Base-by-base conservation (phyloP, 1,284 basidiomycete species). In the Psilocybe mexicana region DNA sequence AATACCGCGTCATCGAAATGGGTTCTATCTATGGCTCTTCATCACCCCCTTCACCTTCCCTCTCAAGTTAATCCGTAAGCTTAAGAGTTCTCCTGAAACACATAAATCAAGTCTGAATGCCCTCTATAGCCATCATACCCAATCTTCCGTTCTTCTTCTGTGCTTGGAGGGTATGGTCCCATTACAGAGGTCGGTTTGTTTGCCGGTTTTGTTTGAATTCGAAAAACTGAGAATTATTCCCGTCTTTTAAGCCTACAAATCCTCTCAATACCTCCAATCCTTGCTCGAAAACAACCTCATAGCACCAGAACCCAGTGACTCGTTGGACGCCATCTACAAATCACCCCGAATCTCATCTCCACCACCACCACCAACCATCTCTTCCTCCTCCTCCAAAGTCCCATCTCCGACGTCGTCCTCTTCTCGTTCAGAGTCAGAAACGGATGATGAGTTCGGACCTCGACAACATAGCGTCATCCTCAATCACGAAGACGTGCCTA, bases 121-220 rank as follows among this genome's bases (percentile, higher is more conserved):
- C 43, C 24, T 35, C 45, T 52, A n/a, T 55, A 92, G 90, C 91
- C 11, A 72, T 93, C 55, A 85, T 93, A 69, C 90, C 90, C 28
- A 93, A 93, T 69, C 73, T 93, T 26, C 90, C 90, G 0, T 88
- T 93, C 71, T 92, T 93, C 76, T 93, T 90, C 72, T 92, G 89
- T 65, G 81, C 79, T 2, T 93, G 91, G 90, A 79, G 90, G 49
- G 84, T 88, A 46, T 93, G 90, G 90, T 87, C 86, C 46, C 90
- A 92, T 70, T 92, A 87, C 67, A 83, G 78, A 80, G 89, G 90
- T 88, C 55, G 25, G 57, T 54, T n/a, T 38, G 43, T 23, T n/a
- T 36, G 3, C 6, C 5, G 47, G 30, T 12, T 18, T 18, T 18
- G 18, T 18, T 18, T 18, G 18, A 18, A 18, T 18, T 18, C 18